Conservation (phyloP, 768 basidiomycete genomes). For the Cantharellus cinnabarinus region DNA sequence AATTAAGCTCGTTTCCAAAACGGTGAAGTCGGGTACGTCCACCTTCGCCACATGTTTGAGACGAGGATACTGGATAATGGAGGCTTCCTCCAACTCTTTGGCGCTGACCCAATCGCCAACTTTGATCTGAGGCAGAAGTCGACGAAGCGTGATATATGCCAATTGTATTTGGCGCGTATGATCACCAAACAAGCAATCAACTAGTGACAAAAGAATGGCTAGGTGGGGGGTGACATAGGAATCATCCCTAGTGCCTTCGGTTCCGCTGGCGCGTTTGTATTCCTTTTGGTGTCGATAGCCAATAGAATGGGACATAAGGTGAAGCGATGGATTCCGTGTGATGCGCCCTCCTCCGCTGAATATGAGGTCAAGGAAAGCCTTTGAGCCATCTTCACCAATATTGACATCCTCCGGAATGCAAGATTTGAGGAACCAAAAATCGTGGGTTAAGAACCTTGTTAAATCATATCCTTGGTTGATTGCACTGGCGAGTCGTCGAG, state of each 20-base stretch:
- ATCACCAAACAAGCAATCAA: neutral
- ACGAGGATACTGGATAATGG: too few relatives aligned
- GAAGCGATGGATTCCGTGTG: slow-evolving; percentile 5
- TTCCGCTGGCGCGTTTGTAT: neutral
- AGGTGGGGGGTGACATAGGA: neutral
- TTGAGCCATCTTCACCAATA: slow-evolving; percentile 45
- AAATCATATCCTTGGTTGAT: slow-evolving; percentile 22
- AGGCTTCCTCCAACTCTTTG: too few relatives aligned
- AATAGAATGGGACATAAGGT: neutral
- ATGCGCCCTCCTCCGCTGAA: slow-evolving; percentile 37
- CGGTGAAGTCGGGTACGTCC: too few relatives aligned
- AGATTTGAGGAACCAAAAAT: slow-evolving; percentile 74
- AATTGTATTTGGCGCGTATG: neutral
- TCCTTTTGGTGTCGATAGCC: neutral
- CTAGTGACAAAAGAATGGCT: neutral
- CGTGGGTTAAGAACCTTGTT: slow-evolving; percentile 30
- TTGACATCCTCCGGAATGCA: slow-evolving; percentile 37
- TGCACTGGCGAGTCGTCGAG: slow-evolving; percentile 38
- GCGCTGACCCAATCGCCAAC: too few relatives aligned
- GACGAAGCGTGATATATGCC: neutral
- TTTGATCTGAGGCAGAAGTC: too few relatives aligned
- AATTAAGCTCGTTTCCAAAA: neutral
- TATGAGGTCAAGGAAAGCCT: slow-evolving; percentile 52
- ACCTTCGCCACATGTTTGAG: too few relatives aligned
- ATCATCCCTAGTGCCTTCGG: neutral